phyloP scores from a whole-genome alignment of 306 rosid species.

The Medicago truncatula region DNA sequence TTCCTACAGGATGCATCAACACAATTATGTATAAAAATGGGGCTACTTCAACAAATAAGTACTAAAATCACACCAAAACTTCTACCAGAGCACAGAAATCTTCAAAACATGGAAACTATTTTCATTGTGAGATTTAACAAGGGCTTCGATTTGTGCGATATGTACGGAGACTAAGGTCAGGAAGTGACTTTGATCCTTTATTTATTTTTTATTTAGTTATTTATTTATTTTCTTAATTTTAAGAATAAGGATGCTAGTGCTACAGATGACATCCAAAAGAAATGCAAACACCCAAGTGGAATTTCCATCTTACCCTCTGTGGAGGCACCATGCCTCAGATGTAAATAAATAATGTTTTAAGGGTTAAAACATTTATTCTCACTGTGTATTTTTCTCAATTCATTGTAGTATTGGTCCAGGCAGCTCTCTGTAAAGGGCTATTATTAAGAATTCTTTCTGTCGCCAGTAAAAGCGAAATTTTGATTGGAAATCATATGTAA shows the following conservation, averaged over 20 bases:
- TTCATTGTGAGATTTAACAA: constrained; percentile 1
- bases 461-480: too few relatives aligned
- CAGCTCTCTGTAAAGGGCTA: too few relatives aligned
- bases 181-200: not conserved
- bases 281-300: not conserved
- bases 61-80: constrained; percentile 15
- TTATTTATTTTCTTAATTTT: too few relatives aligned
- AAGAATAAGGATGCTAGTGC: too few relatives aligned
- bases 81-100: constrained; percentile 2
- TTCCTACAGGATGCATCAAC: constrained; percentile 58
- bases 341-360: too few relatives aligned
- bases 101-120: constrained; percentile 2
- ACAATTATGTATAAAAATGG: not conserved
- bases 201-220: too few relatives aligned
- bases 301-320: not conserved
- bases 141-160: not conserved
- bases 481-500: too few relatives aligned
- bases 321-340: not conserved
- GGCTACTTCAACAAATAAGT: not conserved
- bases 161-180: not conserved
- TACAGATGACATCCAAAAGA: not conserved
- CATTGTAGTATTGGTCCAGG: too few relatives aligned
- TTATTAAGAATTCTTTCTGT: too few relatives aligned
- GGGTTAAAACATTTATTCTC: too few relatives aligned
- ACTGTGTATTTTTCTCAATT: too few relatives aligned